phyloP scores from a whole-genome alignment of 306 rosid genomes.

The Prosopis cineraria region DNA sequence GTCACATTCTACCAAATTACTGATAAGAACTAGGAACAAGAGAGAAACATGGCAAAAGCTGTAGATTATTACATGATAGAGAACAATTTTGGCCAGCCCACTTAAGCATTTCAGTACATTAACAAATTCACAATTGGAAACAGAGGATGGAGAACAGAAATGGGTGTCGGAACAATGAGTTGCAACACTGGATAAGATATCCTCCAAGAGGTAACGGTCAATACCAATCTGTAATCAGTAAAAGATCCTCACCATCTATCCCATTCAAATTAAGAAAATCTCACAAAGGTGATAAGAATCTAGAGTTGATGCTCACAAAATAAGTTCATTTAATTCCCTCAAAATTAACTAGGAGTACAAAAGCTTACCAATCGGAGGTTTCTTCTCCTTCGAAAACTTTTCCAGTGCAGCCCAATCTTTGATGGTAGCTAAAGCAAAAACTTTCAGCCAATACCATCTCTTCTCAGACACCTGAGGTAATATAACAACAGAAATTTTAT shows the following conservation, averaged over 20 bases:
- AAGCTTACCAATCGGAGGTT: constrained; percentile 83
- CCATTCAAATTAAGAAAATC: constrained; percentile 13
- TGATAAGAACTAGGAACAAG: neutral
- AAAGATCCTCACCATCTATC: constrained; percentile 11
- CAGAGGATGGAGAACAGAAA: neutral
- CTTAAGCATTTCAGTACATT: neutral
- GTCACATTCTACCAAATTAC: neutral
- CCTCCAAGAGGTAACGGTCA: constrained; percentile 15
- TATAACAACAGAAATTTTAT: constrained; percentile 22
- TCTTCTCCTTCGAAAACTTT: constrained; percentile 90
- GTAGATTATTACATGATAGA: neutral
- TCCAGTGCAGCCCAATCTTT: constrained; percentile 93
- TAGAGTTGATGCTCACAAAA: constrained; percentile 1
- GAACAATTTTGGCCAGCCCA: neutral
- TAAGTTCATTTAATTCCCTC: neutral
- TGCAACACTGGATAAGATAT: constrained; percentile 1
- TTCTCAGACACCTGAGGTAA: constrained; percentile 88
- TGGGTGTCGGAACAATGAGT: neutral
- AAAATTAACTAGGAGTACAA: constrained; percentile 5
- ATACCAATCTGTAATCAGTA: constrained; percentile 1
- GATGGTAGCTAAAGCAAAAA: constrained; percentile 93
- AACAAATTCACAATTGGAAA: neutral
- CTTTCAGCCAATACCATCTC: constrained; percentile 99
- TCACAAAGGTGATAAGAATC: neutral
- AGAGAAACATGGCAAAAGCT: neutral